Evolutionary conservation across 1,139 yeast species (phyloP).

Genomic region (Diutina rugosa): DNA sequence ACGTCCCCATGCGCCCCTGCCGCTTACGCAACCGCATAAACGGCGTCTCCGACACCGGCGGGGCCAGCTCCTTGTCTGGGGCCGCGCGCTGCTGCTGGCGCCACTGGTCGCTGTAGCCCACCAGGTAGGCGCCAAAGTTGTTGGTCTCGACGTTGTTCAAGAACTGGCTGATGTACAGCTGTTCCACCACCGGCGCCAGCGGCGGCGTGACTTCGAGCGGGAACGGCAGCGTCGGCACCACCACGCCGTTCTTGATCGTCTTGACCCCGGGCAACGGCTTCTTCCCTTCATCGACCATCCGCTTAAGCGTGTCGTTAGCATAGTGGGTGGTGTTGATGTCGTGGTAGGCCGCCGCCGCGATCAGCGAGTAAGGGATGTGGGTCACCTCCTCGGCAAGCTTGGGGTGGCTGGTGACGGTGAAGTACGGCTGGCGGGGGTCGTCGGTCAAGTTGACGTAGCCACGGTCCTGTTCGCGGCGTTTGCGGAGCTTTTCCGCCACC

Average conservation of each 20-base stretch:
- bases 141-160: constrained; percentile 32
- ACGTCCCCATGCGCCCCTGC: constrained; percentile 55
- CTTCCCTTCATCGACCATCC: constrained; percentile 26
- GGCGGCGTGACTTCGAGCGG: constrained; percentile 28
- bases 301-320: constrained; percentile 23
- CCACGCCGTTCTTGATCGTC: constrained; percentile 32
- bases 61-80: background rate
- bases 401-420: constrained; percentile 47
- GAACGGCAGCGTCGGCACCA: constrained; percentile 29
- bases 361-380: constrained; percentile 73
- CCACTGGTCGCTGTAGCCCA: constrained; percentile 22
- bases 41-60: constrained; percentile 28
- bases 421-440: constrained; percentile 81
- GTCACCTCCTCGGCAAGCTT: constrained; percentile 35
- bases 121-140: constrained; percentile 33
- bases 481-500: constrained; percentile 69
- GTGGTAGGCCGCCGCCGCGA: constrained; percentile 57
- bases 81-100: background rate
- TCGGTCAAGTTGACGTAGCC: constrained; percentile 80
- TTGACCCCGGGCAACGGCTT: constrained; percentile 30
- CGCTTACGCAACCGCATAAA: constrained; percentile 61
- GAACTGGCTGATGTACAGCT: constrained; percentile 26
- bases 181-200: constrained; percentile 16
- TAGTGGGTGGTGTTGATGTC: constrained; percentile 56
- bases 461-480: constrained; percentile 58